Base-by-base conservation (phyloP, 495 filamentous ascomycete genomes). In the Saxophila tyrrhenica region DNA sequence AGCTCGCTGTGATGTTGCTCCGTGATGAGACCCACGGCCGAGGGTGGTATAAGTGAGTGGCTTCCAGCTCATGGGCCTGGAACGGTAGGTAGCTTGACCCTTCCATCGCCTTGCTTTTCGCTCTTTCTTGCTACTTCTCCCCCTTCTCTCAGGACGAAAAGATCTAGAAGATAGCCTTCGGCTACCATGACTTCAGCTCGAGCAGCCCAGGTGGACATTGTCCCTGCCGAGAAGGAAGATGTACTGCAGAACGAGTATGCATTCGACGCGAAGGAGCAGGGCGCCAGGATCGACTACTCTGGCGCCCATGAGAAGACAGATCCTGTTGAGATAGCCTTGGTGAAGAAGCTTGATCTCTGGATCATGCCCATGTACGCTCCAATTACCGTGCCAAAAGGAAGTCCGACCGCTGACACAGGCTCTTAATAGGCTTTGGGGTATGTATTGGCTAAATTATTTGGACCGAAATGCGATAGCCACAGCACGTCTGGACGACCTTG, bases 361-460 rank as follows among this genome's bases (percentile, higher is more conserved):
- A 69, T 78, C 32, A 67, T 78, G 68, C 69, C 71, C 8, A 52
- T 51, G 46, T 46, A 58, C 1, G 62, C 55, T 9, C n/a, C 15
- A 44, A 39, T 45, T 55, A 23, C 11, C 20, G 16, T 25, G 23
- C 50, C 41, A 21, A 15, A 48, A 21, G 10, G 13, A 42, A 9
- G 19, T 51, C 25, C 47, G 32, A 54, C 7, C 42, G 29, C 24
- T 54, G n/a, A 16, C 25, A 19, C 68, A 67, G 72, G 2, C 11
- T 39, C 9, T 41, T 22, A 11, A 72, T 35, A 68, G 66, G 5
- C 64, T 76, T 25, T 77, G 72, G 65, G 41, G 69, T 38, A 75
- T 76, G 72, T 77, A 77, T 48, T 70, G 75, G 51, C 60, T 79
- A 10, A 73, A 73, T 49, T 73, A 70, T 39, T 60, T 75, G 50